Percentiles rank a stretch among this genome's conserved stretches.
phyloP scores from a whole-genome alignment of 2,329 filamentous ascomycete species.

The Teratosphaeria destructans region DNA sequence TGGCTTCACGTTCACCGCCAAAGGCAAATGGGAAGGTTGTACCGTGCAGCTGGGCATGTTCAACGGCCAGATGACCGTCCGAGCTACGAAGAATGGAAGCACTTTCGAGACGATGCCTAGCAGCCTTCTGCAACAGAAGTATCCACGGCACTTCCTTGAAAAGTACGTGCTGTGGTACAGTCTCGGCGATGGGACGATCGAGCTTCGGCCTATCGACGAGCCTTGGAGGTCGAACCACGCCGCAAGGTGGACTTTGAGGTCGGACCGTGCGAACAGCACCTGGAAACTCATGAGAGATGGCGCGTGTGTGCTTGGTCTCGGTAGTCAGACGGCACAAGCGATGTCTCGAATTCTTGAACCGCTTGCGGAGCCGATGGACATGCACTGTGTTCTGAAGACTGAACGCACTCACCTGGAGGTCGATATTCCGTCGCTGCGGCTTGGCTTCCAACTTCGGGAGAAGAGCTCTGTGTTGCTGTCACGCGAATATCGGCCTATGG shows the following conservation, averaged over 20 bases:
- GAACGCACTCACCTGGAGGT: conserved; percentile 6
- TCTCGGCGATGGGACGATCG: conserved; percentile 33
- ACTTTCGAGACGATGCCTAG: conserved; percentile 18
- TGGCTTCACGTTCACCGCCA: conserved; percentile 45
- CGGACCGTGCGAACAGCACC: background rate
- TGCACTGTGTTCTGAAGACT: conserved; percentile 8
- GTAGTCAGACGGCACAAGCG: conserved; percentile 33
- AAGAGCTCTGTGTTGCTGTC: conserved; percentile 8
- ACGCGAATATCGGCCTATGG: conserved; percentile 11
- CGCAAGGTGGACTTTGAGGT: conserved; percentile 7
- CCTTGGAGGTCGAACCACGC: conserved; percentile 10
- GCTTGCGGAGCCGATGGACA: conserved; percentile 5
- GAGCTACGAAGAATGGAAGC: conserved; percentile 22
- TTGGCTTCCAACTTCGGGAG: conserved; percentile 12
- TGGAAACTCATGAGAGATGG: conserved; percentile 31
- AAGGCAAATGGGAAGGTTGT: conserved; percentile 28
- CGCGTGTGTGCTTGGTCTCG: conserved; percentile 7
- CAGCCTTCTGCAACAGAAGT: conserved; percentile 29
- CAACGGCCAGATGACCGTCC: conserved; percentile 22
- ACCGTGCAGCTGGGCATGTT: conserved; percentile 47
- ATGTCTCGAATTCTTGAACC: conserved; percentile 39
- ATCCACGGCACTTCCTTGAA: conserved; percentile 42
- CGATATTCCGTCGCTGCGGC: conserved; percentile 12
- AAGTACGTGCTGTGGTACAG: conserved; percentile 53
- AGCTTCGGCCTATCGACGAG: conserved; percentile 35